Evolutionary conservation across 805 yeast genomes (phyloP), one percentile per base, ranked within the genome.

Genomic region (Yarrowia divulgata): DNA sequence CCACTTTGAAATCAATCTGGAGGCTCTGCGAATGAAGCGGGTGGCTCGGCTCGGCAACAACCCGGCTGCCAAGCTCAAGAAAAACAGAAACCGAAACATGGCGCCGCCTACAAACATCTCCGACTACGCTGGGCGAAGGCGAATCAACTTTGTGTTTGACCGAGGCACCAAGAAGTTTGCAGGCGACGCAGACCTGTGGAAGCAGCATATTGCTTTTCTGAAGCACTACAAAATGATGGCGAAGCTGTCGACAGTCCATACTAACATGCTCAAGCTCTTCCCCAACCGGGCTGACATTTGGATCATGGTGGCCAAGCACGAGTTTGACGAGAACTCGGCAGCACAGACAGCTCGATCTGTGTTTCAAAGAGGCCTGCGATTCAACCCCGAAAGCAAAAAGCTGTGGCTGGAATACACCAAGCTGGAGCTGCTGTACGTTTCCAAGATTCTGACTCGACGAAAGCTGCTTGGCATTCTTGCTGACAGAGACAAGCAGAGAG

Each of bases 221-320:
- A 75, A 77, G 69, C 70, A 73, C 39, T 72, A 74, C 19, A 74
- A 79, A 32, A 73, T 80, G 63, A 69, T 73, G 37, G 72, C 78
- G 23, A 74, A 76, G 32, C 74, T 79, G 34, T 76, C 75, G 69
- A 87, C 87, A 72, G 87, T 91, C 8, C 91, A 93, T 77, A 88
- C 93, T 7, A 85, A 87, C 70, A 82, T 94, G 73, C 82, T 95
- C 73, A 91, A 89, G 78, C 80, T 93, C 72, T 98, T 95, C 77
- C 98, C 99, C n/a, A 85, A 90, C 52, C 90, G 93, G 75, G 85
- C 92, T 1, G 90, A 89, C 73, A 90, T 94, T 18, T 95, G 99
- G 99, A 86, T 95, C 52, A 86, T 91, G 74, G 98, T 97, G 32
- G 97, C 98, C 39, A 91, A 91, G 76, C 92, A 91, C 79, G 98